Base-by-base conservation (phyloP, 208 protist species). In the Leishmania aethiopica region DNA sequence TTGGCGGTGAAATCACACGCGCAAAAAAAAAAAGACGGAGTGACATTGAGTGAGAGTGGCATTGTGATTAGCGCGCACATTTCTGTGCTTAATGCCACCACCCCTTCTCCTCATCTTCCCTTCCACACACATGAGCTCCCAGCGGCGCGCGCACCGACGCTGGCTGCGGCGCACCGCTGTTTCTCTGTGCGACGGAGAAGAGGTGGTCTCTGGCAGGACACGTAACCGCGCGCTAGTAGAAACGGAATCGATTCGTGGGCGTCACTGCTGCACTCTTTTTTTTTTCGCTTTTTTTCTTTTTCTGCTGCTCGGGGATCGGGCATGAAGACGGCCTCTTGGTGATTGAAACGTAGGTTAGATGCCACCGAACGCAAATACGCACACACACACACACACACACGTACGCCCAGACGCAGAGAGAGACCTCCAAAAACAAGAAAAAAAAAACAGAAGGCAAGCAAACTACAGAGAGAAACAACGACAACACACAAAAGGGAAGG, bases 301-400 rank as follows among this genome's bases (percentile, higher is more conserved):
- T 55, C 51, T 55, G 51, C n/a, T 22, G 15, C 19, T 72, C 40
- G 25, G 6, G 42, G 67, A n/a, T 13, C 40, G 25, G 17, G 35
- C 35, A 47, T 6, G 42, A 72, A 47, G 49, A 72, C 6, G 15
- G 19, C 17, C 32, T 47, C 67, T 22, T 32, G 67, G 25, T 6
- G 37, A 42, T 22, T 28, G 40, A 49, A 47, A 42, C 22, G 40
- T 55, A 81, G 73, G n/a, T 51, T 51, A 35, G 22, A 74, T n/a
- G 13, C 47, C 19, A 32, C 8, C 7, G 13, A 42, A 40, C 62
- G 74, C 40, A 22, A 37, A 55, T 0, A 57, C 77, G 73, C 0
- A 80, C 45, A 72, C 59, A 59, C 66, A 71, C n/a, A 80, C 59
- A 74, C 49, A 80, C 40, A 76, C 8, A 53, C 22, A 59, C 19